Evolutionary conservation across 768 basidiomycete genomes (phyloP).

Genomic region (Cystofilobasidium capitatum): DNA sequence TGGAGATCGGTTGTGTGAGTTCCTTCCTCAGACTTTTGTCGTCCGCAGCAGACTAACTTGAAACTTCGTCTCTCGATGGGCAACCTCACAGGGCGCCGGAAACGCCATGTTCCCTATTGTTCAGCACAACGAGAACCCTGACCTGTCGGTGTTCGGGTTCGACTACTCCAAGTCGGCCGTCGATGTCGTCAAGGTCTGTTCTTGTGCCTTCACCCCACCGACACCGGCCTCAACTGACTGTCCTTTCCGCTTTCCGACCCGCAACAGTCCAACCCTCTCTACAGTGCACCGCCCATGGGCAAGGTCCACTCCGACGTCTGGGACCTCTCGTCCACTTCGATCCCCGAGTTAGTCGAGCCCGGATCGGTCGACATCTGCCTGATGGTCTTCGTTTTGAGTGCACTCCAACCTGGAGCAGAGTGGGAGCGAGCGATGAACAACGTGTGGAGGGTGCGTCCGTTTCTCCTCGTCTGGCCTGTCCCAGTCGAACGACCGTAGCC

Average conservation of each 20-base stretch:
- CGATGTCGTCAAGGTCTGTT: slow-evolving; percentile 51
- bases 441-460: slow-evolving; percentile 54
- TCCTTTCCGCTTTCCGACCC: neutral
- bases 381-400: slow-evolving; percentile 89
- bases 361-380: slow-evolving; percentile 75
- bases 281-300: slow-evolving; percentile 57
- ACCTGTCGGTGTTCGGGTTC: slow-evolving; percentile 64
- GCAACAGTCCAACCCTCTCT: slow-evolving; percentile 59
- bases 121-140: slow-evolving; percentile 68
- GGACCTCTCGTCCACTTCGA: slow-evolving; percentile 63
- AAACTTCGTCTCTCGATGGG: neutral
- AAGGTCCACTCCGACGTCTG: slow-evolving; percentile 71
- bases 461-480: neutral
- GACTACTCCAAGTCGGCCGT: slow-evolving; percentile 87
- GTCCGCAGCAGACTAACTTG: neutral
- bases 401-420: slow-evolving; percentile 74
- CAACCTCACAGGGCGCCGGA: slow-evolving; percentile 65
- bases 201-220: too few relatives aligned
- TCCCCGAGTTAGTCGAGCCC: slow-evolving; percentile 57
- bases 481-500: neutral
- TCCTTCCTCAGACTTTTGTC: neutral
- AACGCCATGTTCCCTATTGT: slow-evolving; percentile 87
- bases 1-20: slow-evolving; percentile 76
- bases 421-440: slow-evolving; percentile 77
- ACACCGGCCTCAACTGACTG: neutral